Conservation (phyloP, 73 alveolate species). For the Paramecium bursaria region DNA sequence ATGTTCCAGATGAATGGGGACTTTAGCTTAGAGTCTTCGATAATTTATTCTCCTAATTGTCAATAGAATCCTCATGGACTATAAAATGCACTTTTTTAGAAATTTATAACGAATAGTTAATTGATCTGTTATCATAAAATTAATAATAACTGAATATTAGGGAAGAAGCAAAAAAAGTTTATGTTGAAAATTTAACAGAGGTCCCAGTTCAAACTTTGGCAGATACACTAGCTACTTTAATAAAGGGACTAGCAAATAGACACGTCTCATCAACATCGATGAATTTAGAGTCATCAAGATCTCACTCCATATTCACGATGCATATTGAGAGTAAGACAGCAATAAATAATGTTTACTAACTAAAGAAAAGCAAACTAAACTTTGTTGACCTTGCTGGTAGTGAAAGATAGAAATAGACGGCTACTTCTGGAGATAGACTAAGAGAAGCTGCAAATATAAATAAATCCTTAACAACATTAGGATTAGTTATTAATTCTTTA, state of each 20-base stretch:
- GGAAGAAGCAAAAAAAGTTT: constrained; percentile 86
- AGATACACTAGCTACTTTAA: constrained; percentile 80
- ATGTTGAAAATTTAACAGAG: constrained; percentile 88
- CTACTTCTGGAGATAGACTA: constrained; percentile 85
- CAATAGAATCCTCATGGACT: constrained; percentile 49
- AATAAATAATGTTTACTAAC: background rate
- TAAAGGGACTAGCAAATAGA: constrained; percentile 83
- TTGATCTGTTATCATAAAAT: constrained; percentile 66
- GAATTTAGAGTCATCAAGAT: constrained; percentile 89
- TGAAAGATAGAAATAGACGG: constrained; percentile 84
- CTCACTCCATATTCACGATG: constrained; percentile 87
- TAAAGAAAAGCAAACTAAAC: constrained; percentile 73
- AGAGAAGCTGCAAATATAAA: constrained; percentile 94
- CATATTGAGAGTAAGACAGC: constrained; percentile 56
- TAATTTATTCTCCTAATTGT: constrained; percentile 72
- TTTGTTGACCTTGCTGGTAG: constrained; percentile 92
- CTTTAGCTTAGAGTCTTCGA: constrained; percentile 84
- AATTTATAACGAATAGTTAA: constrained; percentile 81
- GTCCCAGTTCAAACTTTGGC: constrained; percentile 71
- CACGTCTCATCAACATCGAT: constrained; percentile 89
- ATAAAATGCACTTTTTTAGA: constrained; percentile 80
- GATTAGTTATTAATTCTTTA: constrained; percentile 79
- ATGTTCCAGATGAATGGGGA: constrained; percentile 73
- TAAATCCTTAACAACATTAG: constrained; percentile 75
- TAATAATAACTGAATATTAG: constrained; percentile 43